Conservation (phyloP, 352 stramenopile genomes). For the Phytophthora melonis region DNA sequence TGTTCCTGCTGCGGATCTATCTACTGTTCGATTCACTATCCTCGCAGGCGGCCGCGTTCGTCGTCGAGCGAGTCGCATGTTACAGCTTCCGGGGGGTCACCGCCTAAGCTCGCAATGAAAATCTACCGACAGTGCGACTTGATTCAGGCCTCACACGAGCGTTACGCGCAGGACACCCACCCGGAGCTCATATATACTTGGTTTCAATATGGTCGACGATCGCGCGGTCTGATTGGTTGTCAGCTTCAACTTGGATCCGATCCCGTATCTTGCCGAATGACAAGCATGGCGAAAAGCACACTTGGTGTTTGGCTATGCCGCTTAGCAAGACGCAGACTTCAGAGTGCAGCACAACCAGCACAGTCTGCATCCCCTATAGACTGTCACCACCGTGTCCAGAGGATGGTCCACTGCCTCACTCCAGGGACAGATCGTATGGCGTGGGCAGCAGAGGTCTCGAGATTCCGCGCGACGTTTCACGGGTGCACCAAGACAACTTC, state of each 20-base stretch:
- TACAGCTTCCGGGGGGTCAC: neutral
- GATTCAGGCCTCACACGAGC: neutral
- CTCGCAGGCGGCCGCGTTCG: neutral
- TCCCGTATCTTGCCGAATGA: slow-evolving; percentile 7
- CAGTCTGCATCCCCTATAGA: neutral
- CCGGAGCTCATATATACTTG: slow-evolving; percentile 13
- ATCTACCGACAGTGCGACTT: neutral
- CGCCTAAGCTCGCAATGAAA: neutral
- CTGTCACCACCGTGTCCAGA: neutral
- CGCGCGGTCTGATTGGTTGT: slow-evolving; percentile 22
- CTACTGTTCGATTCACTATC: too few species aligned
- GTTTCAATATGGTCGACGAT: slow-evolving; percentile 9
- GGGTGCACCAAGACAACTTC: slow-evolving; percentile 14
- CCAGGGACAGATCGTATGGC: neutral
- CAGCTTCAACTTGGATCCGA: slow-evolving; percentile 34
- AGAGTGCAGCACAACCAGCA: neutral
- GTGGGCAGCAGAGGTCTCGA: neutral
- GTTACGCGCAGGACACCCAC: slow-evolving; percentile 3
- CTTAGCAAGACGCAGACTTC: neutral
- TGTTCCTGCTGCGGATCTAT: neutral
- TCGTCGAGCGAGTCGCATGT: neutral
- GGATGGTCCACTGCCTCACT: neutral
- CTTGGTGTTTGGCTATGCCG: neutral
- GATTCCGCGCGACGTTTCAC: slow-evolving; percentile 21
- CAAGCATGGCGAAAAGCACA: neutral